These are phyloP conservation scores for Phytophthora hibernalis DNA, from an alignment of 352 stramenopile genomes.

Conservation along the genomic window DNA sequence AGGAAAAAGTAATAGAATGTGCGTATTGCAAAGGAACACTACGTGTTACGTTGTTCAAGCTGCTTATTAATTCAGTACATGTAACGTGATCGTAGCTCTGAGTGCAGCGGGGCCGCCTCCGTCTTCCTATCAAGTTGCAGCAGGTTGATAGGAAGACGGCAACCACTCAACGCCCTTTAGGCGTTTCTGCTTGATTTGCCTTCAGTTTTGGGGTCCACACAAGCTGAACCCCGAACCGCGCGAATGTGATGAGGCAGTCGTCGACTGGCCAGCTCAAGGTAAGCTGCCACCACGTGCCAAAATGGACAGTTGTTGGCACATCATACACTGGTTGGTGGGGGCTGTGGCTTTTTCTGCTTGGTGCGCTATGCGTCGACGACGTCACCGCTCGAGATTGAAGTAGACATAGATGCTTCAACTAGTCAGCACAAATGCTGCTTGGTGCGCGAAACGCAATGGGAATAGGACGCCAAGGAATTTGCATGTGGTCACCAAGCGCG, in stretches of 20 bases:
- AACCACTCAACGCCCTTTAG: background rate
- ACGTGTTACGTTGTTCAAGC: too few relatives aligned
- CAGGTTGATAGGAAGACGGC: conserved; percentile 18
- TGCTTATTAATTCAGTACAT: too few relatives aligned
- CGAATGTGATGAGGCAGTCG: conserved; percentile 34
- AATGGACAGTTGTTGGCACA: too few relatives aligned
- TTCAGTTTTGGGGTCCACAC: conserved; percentile 41
- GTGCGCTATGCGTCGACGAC: conserved; percentile 19
- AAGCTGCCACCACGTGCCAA: background rate
- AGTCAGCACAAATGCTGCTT: conserved; percentile 31
- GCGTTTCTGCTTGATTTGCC: conserved; percentile 15
- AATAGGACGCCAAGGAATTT: conserved; percentile 1
- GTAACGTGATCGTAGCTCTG: too few relatives aligned
- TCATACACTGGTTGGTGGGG: too few relatives aligned
- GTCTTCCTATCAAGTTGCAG: too few relatives aligned
- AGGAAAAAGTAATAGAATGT: too few relatives aligned
- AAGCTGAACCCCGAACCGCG: conserved; percentile 24
- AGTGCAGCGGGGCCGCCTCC: too few relatives aligned
- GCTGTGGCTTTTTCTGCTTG: conserved; percentile 31
- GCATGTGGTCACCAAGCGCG: conserved; percentile 1
- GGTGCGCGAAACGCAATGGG: conserved; percentile 20
- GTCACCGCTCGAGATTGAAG: conserved; percentile 27
- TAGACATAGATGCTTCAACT: conserved; percentile 30
- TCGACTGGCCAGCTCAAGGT: conserved; percentile 8
- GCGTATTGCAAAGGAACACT: too few relatives aligned